Conservation (phyloP, 495 filamentous ascomycete genomes). For the Podospora sp. region DNA sequence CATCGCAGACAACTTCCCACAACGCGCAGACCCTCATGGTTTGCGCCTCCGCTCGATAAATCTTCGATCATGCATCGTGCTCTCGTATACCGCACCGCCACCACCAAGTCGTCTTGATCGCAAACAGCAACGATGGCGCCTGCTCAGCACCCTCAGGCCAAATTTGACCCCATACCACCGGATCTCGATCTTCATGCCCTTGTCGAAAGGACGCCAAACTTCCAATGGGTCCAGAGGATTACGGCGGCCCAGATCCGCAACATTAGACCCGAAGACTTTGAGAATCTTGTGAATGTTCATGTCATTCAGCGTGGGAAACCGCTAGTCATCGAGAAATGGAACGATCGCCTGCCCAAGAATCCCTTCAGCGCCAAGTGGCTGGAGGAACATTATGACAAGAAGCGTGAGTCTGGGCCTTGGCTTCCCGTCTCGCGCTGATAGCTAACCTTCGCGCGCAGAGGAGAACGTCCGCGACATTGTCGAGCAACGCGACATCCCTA, state of each 20-base stretch:
- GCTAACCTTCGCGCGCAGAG: conserved; percentile 36
- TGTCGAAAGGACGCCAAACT: conserved; percentile 77
- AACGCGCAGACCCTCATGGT: neutral
- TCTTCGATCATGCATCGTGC: neutral
- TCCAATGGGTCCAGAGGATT: conserved; percentile 77
- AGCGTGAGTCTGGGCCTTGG: conserved; percentile 55
- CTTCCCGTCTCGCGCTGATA: neutral
- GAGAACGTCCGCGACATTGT: conserved; percentile 75
- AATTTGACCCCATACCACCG: conserved; percentile 83
- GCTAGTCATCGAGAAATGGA: conserved; percentile 85
- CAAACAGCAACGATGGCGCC: conserved; percentile 61
- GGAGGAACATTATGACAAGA: conserved; percentile 67
- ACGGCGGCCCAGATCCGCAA: conserved; percentile 71
- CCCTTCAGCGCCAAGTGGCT: conserved; percentile 84
- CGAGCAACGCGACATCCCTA: conserved; percentile 66
- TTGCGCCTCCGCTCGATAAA: neutral
- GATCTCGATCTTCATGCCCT: conserved; percentile 73
- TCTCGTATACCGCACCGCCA: neutral
- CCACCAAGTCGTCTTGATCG: neutral
- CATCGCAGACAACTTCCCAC: neutral
- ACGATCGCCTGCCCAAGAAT: conserved; percentile 62
- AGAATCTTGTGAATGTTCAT: conserved; percentile 74
- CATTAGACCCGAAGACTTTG: conserved; percentile 72
- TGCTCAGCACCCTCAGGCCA: conserved; percentile 63
- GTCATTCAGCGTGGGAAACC: conserved; percentile 84